Percentiles rank a stretch among this genome's conserved stretches.
phyloP scores from a whole-genome alignment of 345 rosid genomes.

The Diplotaxis tenuifolia region DNA sequence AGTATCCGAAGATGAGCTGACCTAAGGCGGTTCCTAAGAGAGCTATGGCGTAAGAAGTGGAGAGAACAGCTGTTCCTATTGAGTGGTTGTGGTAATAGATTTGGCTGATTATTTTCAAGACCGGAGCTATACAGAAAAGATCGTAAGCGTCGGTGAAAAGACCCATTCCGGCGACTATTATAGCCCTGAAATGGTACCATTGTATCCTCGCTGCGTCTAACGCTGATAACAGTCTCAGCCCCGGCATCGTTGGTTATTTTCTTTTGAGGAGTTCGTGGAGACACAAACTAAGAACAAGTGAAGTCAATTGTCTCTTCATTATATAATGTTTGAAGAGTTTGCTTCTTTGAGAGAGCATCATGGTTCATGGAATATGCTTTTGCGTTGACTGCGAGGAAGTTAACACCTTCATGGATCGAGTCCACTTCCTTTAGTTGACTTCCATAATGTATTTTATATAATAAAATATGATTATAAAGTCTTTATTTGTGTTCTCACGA shows the following conservation, averaged over 20 bases:
- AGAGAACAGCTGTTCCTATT: slow-evolving; percentile 25
- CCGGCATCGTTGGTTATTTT: slow-evolving; percentile 20
- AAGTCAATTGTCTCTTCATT: slow-evolving; percentile 23
- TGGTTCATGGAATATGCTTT: slow-evolving; percentile 39
- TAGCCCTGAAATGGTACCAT: slow-evolving; percentile 49
- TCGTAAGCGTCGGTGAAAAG: slow-evolving; percentile 52
- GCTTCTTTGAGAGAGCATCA: not conserved
- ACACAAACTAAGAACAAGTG: slow-evolving; percentile 8
- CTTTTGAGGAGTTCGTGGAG: slow-evolving; percentile 8
- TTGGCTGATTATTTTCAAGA: slow-evolving; percentile 46
- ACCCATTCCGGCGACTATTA: slow-evolving; percentile 51
- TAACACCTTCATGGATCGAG: slow-evolving; percentile 25
- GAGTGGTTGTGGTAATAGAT: slow-evolving; percentile 33
- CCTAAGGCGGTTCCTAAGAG: slow-evolving; percentile 63
- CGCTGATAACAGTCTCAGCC: slow-evolving; percentile 26
- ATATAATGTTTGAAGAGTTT: slow-evolving; percentile 10
- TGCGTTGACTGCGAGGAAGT: slow-evolving; percentile 22
- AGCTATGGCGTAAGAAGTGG: slow-evolving; percentile 46
- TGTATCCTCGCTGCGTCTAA: slow-evolving; percentile 46
- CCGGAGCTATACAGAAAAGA: slow-evolving; percentile 47
- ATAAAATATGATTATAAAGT: not conserved
- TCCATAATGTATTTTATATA: not conserved
- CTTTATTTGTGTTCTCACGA: slow-evolving; percentile 15
- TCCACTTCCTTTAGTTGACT: slow-evolving; percentile 31
- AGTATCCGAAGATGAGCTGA: slow-evolving; percentile 56